phyloP scores from a whole-genome alignment of 768 basidiomycete species.

The Amanita molliuscula region DNA sequence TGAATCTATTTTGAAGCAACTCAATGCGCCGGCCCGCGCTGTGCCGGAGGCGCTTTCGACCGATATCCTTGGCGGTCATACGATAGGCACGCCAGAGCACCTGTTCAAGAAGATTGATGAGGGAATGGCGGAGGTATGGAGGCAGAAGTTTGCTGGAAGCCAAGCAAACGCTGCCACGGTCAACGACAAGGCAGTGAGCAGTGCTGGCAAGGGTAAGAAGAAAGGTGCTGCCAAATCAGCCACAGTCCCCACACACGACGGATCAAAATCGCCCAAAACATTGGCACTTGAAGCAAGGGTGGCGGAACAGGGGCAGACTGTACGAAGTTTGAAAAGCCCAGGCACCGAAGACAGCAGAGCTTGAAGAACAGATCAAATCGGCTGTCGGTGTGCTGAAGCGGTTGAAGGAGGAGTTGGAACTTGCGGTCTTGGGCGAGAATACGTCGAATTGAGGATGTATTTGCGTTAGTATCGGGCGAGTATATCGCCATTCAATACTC shows the following conservation, averaged over 20 bases:
- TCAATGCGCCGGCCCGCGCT: slow-evolving; percentile 80
- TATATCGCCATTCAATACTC: too few relatives aligned
- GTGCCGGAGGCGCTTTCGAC: slow-evolving; percentile 64
- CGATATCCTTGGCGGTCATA: slow-evolving; percentile 84
- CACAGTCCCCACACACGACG: slow-evolving; percentile 25
- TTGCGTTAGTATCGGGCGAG: too few relatives aligned
- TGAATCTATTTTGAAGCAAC: slow-evolving; percentile 68
- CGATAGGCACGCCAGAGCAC: slow-evolving; percentile 77
- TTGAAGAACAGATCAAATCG: slow-evolving; percentile 49
- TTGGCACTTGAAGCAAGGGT: slow-evolving; percentile 67
- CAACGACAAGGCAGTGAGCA: too few relatives aligned
- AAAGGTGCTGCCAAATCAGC: slow-evolving; percentile 41
- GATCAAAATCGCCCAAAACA: slow-evolving; percentile 64
- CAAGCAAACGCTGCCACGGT: slow-evolving; percentile 12
- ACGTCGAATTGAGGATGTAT: not conserved
- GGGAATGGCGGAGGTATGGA: slow-evolving; percentile 77
- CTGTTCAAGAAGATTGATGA: slow-evolving; percentile 94
- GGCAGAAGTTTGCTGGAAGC: slow-evolving; percentile 66
- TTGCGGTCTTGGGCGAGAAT: not conserved
- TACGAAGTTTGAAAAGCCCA: slow-evolving; percentile 67
- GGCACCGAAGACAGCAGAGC: slow-evolving; percentile 44
- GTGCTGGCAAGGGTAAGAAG: slow-evolving; percentile 37
- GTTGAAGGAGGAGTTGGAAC: slow-evolving; percentile 46
- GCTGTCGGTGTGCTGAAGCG: slow-evolving; percentile 57
- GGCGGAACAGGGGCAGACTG: slow-evolving; percentile 61